These are phyloP conservation scores for Mortierella sp. DNA, from an alignment of 371 early-diverging fungal genomes.

Conservation along the genomic window DNA sequence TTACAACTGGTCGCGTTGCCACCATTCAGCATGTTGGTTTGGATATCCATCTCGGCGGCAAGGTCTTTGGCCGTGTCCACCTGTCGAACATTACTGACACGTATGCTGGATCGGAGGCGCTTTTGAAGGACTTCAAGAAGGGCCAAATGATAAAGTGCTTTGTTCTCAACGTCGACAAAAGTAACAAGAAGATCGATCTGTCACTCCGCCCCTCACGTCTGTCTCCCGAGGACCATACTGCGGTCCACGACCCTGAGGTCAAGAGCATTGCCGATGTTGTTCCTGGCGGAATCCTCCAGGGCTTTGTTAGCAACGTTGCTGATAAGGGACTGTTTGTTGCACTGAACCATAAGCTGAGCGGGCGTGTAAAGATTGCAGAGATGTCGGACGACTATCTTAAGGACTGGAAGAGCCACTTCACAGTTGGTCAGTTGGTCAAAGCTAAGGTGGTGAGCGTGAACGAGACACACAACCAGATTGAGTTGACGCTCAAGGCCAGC, in stretches of 20 bases:
- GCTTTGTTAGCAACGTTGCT: slow-evolving; percentile 79
- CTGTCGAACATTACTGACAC: slow-evolving; percentile 73
- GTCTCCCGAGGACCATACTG: slow-evolving; percentile 49
- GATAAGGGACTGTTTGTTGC: slow-evolving; percentile 82
- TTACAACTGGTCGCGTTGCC: slow-evolving; percentile 64
- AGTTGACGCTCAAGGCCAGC: slow-evolving; percentile 65
- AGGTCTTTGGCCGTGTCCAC: slow-evolving; percentile 68
- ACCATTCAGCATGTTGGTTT: slow-evolving; percentile 60
- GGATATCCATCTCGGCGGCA: slow-evolving; percentile 61
- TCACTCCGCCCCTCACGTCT: slow-evolving; percentile 72
- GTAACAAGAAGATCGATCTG: slow-evolving; percentile 68
- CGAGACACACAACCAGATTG: slow-evolving; percentile 39
- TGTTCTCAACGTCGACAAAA: slow-evolving; percentile 63
- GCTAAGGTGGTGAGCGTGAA: slow-evolving; percentile 72
- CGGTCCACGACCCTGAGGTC: slow-evolving; percentile 58
- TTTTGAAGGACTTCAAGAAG: slow-evolving; percentile 59
- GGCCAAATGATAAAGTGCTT: slow-evolving; percentile 64
- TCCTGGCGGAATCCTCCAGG: slow-evolving; percentile 70
- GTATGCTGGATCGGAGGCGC: slow-evolving; percentile 57
- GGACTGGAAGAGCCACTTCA: slow-evolving; percentile 80
- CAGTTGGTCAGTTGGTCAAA: slow-evolving; percentile 80
- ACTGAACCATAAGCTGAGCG: slow-evolving; percentile 72
- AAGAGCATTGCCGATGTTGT: slow-evolving; percentile 61
- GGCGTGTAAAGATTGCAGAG: slow-evolving; percentile 87
- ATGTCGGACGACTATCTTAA: slow-evolving; percentile 88